These are phyloP conservation scores for Mimosa bimucronata DNA, from an alignment of 306 rosid genomes.

Conservation along the genomic window DNA sequence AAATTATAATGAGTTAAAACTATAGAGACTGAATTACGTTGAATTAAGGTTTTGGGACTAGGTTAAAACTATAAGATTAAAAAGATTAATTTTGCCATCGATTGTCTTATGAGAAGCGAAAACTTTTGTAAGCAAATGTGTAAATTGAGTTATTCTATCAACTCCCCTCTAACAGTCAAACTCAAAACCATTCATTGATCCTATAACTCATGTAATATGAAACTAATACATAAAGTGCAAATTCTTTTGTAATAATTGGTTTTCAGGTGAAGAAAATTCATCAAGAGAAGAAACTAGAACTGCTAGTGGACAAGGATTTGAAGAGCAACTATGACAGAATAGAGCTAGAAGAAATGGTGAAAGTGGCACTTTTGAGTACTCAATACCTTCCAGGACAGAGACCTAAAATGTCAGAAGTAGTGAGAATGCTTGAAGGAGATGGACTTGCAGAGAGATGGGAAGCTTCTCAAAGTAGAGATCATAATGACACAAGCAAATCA, in stretches of 20 bases:
- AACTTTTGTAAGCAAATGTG: background rate
- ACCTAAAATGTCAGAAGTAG: conserved; percentile 59
- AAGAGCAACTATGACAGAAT: conserved; percentile 53
- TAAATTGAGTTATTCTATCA: background rate
- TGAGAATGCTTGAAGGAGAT: conserved; percentile 59
- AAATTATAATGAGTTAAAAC: no score
- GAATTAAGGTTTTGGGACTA: no score
- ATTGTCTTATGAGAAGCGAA: background rate
- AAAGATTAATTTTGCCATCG: no score
- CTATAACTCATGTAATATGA: no score
- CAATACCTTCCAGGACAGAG: conserved; percentile 57
- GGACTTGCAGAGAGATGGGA: conserved; percentile 62
- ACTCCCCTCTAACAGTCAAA: background rate
- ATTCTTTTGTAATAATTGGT: background rate
- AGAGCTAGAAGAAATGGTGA: conserved; percentile 60
- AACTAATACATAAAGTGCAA: background rate
- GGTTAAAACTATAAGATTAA: no score
- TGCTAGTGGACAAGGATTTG: conserved; percentile 57
- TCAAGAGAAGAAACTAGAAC: conserved; percentile 53
- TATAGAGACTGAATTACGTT: no score
- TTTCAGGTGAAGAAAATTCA: conserved; percentile 57
- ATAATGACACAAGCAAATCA: conserved; percentile 21
- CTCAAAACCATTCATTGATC: background rate
- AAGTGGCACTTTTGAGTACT: conserved; percentile 56
- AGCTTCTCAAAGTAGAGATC: conserved; percentile 47